Percentiles rank a stretch among this genome's conserved stretches.
Evolutionary conservation across 495 filamentous ascomycete species (phyloP).

Genomic region (Evernia prunastri): DNA sequence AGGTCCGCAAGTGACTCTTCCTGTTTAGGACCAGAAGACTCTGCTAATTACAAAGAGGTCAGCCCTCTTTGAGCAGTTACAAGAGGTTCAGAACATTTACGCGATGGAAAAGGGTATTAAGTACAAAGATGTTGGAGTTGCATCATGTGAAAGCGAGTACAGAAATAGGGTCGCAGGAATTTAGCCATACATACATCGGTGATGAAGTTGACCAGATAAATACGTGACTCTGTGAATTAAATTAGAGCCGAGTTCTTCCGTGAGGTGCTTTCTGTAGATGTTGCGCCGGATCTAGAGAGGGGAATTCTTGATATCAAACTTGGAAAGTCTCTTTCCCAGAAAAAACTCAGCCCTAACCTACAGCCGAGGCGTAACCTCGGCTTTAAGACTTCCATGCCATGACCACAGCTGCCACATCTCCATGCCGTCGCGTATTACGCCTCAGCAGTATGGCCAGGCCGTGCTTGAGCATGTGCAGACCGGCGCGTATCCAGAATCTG

Average conservation of each 20-base stretch:
- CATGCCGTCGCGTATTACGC: conserved; percentile 32
- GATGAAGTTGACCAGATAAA: no score
- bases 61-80: neutral
- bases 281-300: no score
- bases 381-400: neutral
- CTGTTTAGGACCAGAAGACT: neutral
- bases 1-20: no score
- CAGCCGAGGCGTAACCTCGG: neutral
- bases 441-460: conserved; percentile 52
- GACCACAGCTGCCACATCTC: neutral
- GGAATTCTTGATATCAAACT: no score
- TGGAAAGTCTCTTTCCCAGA: no score
- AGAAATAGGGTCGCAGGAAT: no score
- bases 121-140: neutral
- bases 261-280: no score
- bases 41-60: neutral
- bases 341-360: conserved; percentile 14
- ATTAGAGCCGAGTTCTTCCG: no score
- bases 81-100: neutral
- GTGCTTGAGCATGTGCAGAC: conserved; percentile 66
- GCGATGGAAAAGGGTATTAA: neutral
- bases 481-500: conserved; percentile 65
- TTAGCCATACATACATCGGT: no score
- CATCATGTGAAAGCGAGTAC: no score
- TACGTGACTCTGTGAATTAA: no score